Base-by-base conservation (phyloP, 192 early-diverging fungal species). In the Coemansia sp. region DNA sequence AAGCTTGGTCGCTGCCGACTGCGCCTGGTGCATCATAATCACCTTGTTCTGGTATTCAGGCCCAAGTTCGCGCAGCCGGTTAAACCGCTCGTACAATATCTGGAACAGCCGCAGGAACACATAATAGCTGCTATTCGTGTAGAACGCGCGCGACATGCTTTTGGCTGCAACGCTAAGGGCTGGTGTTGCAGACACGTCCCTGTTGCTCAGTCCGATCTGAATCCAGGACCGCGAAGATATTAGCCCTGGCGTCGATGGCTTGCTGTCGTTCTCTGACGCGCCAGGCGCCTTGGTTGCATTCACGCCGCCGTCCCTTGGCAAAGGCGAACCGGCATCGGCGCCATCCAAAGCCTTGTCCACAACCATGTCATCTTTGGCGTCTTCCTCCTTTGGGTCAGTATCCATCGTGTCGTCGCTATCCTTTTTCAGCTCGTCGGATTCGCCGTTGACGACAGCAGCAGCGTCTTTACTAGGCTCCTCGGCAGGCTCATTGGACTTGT, bases 51-150 rank as follows among this genome's bases (percentile, higher is more conserved):
- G 72, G 61, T 68, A 86, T 62, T 91, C 83, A 15, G 79, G 67
- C 1, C 88, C 87, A 8, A 89, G 66, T 62, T 89, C 79, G 64
- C 94, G 95, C 80, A 96, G 87, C 27, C 84, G 84, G 41, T 84
- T 68, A 45, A 98, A 78, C 8, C 97, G 86, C 14, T 81, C 85
- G 72, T 94, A 97, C n/a, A 95, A 75, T 48, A 94, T 83, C 88
- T 96, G 83, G 50, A 70, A 94, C 36, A 94, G 83, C 40, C 96
- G 80, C 70, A 98, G 84, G 56, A 98, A 95, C 50, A 87, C 86
- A 62, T 96, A 98, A 62, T 94, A 90, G 19, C 67, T 82, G 54
- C 76, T 89, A 70, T 97, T 97, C 29, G 88, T 88, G 75, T 94
- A 98, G 65, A 97, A 92, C 45, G 88, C 79, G n/a, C 79, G 72